A percentile compares a stretch with the other conserved stretches of the same genome.
These are phyloP conservation scores for Gaertneriomyces sp. DNA, from an alignment of 192 early-diverging fungal species.

Conservation along the genomic window DNA sequence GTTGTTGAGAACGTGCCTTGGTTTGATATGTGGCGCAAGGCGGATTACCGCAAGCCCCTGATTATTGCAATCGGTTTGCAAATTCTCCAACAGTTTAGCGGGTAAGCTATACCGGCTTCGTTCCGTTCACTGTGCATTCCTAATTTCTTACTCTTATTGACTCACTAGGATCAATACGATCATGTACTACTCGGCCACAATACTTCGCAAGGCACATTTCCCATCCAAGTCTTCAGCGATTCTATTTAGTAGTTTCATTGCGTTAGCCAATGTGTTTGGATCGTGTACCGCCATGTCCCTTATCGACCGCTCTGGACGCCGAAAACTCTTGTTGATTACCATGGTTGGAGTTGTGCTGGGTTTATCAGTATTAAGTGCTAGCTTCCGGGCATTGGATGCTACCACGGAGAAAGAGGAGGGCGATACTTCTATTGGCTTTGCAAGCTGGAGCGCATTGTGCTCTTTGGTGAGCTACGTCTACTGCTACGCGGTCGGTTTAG, in stretches of 20 bases:
- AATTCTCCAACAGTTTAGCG: conserved; percentile 15
- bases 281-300: conserved; percentile 2
- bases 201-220: conserved; percentile 11
- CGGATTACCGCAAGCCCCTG: conserved; percentile 1
- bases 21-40: background rate
- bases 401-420: background rate
- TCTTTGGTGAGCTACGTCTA: conserved; percentile 10
- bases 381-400: background rate
- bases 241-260: conserved; percentile 6
- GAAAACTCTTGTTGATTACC: conserved; percentile 8
- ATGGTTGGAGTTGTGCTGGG: background rate
- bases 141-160: background rate
- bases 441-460: conserved; percentile 1
- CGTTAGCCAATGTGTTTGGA: conserved; percentile 9
- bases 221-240: conserved; percentile 13
- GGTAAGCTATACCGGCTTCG: background rate
- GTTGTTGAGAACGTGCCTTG: conserved; percentile 2
- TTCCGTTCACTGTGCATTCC: too few species aligned
- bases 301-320: conserved; percentile 4
- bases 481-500: conserved; percentile 11
- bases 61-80: conserved; percentile 8
- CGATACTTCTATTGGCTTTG: background rate
- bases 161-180: conserved; percentile 8
- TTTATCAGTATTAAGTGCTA: background rate
- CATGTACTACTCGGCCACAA: conserved; percentile 14